These are phyloP conservation scores for Calamus simplicifolius DNA, from an alignment of 176 grass and related monocot genomes.

Conservation along the genomic window DNA sequence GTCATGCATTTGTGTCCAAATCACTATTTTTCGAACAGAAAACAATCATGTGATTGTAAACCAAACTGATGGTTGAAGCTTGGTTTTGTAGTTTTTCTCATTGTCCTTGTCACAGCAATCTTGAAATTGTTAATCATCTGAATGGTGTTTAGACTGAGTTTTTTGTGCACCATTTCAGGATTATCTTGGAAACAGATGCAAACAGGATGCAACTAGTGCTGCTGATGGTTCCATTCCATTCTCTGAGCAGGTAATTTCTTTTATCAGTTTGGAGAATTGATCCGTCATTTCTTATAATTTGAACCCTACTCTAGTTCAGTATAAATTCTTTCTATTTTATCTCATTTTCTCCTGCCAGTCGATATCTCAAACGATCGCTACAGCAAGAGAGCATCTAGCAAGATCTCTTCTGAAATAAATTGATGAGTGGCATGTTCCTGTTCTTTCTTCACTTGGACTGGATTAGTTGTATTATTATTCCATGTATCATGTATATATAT, in stretches of 20 bases:
- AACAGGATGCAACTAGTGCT: slow-evolving; percentile 69
- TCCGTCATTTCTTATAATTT: neutral
- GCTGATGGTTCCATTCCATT: slow-evolving; percentile 71
- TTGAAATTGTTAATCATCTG: too few relatives aligned
- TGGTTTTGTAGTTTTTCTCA: too few relatives aligned
- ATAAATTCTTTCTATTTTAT: too few relatives aligned
- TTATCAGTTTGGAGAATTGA: neutral
- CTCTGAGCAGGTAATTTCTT: slow-evolving; percentile 65
- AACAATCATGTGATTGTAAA: too few relatives aligned
- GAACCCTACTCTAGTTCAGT: too few relatives aligned
- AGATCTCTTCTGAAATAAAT: slow-evolving; percentile 72
- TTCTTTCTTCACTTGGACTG: neutral
- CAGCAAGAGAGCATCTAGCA: slow-evolving; percentile 80
- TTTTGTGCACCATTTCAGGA: slow-evolving; percentile 33
- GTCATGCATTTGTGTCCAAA: too few relatives aligned
- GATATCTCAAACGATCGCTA: slow-evolving; percentile 76
- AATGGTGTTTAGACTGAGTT: neutral
- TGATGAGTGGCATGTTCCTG: slow-evolving; percentile 24
- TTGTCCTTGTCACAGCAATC: too few relatives aligned
- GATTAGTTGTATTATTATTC: too few relatives aligned
- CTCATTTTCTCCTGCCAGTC: slow-evolving; percentile 40
- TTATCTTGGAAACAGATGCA: slow-evolving; percentile 76
- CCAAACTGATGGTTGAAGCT: too few relatives aligned
- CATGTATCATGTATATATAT: too few relatives aligned
- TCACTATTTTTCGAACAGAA: too few relatives aligned